Evolutionary conservation across 768 basidiomycete genomes (phyloP).

Genomic region (Leccinum olivaceopallidum): DNA sequence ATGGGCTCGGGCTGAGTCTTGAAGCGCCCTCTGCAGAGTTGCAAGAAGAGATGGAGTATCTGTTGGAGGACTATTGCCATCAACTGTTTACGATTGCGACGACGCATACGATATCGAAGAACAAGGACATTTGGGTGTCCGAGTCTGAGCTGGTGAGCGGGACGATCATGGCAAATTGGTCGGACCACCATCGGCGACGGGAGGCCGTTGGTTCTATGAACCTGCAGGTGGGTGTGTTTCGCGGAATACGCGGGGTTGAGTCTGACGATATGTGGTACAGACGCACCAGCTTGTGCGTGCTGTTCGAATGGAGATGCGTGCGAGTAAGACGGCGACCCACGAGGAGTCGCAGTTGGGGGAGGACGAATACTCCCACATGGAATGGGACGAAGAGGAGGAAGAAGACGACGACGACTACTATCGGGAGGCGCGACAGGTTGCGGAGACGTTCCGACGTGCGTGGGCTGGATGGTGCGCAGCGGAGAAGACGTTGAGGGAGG

Average conservation of each 20-base stretch:
- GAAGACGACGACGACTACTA: conserved; percentile 30
- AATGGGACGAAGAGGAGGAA: conserved; percentile 25
- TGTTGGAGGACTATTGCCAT: conserved; percentile 38
- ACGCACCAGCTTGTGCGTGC: conserved; percentile 40
- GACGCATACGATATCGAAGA: conserved; percentile 39
- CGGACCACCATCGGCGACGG: conserved; percentile 41
- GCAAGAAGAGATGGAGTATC: conserved; percentile 37
- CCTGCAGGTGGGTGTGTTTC: conserved; percentile 37
- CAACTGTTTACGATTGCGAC: conserved; percentile 37
- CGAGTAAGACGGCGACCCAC: conserved; percentile 7
- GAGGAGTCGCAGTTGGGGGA: conserved; percentile 30
- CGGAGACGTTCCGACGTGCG: conserved; percentile 37
- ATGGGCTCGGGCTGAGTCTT: conserved; percentile 36
- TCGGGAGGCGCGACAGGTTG: conserved; percentile 29
- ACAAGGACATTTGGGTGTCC: conserved; percentile 35
- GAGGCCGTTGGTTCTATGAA: conserved; percentile 46
- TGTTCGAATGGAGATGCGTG: conserved; percentile 36
- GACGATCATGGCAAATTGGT: conserved; percentile 45
- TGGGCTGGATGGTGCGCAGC: conserved; percentile 48
- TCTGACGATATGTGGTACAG: conserved; percentile 25
- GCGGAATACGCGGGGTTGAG: background rate
- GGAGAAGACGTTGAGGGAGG: conserved; percentile 27
- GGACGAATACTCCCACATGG: conserved; percentile 24
- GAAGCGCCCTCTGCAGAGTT: conserved; percentile 26
- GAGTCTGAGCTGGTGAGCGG: conserved; percentile 47